Evolutionary conservation across 1,284 basidiomycete genomes (phyloP).

Genomic region (Tilletiopsis washingtonensis): DNA sequence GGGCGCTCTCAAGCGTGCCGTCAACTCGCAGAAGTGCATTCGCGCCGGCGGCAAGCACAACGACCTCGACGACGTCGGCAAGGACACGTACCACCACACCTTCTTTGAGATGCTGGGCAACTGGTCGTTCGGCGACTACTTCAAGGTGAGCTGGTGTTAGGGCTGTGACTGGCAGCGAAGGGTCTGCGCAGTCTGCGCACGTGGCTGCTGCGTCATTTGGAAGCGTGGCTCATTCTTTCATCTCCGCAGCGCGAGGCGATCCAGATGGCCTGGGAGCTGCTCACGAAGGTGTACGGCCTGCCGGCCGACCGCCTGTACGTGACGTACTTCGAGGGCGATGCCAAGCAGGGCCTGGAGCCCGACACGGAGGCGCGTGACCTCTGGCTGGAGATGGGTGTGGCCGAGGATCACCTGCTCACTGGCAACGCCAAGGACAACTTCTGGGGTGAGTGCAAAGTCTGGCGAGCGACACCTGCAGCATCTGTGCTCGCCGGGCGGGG

Average conservation of each 20-base stretch:
- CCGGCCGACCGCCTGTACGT: conserved; percentile 89
- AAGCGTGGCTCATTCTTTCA: too few relatives aligned
- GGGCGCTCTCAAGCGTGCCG: conserved; percentile 80
- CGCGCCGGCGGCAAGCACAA: conserved; percentile 98
- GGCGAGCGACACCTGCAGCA: too few relatives aligned
- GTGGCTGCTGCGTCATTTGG: too few relatives aligned
- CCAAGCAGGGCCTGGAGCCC: conserved; percentile 72
- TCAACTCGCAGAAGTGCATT: conserved; percentile 96
- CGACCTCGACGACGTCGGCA: conserved; percentile 95
- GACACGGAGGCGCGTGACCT: conserved; percentile 74
- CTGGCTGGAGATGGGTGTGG: conserved; percentile 79
- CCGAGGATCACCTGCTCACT: conserved; percentile 82
- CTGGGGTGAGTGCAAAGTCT: conserved; percentile 56
- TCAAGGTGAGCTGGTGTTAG: too few relatives aligned
- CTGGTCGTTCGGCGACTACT: conserved; percentile 98
- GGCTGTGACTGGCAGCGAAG: too few relatives aligned
- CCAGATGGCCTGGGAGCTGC: conserved; percentile 82
- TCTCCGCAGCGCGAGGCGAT: conserved; percentile 96
- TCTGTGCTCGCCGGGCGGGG: conserved; percentile 21
- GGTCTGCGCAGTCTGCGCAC: too few relatives aligned
- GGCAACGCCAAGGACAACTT: conserved; percentile 97
- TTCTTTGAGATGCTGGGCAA: conserved; percentile 99
- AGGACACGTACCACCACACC: conserved; percentile 88
- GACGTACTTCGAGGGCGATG: conserved; percentile 94
- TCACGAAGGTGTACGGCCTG: conserved; percentile 80